Evolutionary conservation across 805 yeast species (phyloP), one percentile per base, ranked within the genome.

Genomic region (Pichia eremophila): DNA sequence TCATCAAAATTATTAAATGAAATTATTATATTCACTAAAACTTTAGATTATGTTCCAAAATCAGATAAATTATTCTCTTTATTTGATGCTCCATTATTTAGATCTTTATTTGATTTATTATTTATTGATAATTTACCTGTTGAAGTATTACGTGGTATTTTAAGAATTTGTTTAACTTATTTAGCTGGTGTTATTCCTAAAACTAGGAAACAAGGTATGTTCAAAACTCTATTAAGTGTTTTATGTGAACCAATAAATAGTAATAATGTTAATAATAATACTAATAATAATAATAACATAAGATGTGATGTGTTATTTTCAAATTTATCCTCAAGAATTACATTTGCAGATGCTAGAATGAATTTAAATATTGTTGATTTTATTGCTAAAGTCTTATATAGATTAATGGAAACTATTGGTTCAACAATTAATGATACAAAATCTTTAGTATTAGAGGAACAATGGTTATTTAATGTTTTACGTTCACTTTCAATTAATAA

Each of bases 11-110:
- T 71, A 51, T 70, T 74, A 43, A 77, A 75, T 58, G 69, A 77
- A 3, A 72, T 79, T 10, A 73, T 74, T 2, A 78, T 78, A 5
- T 61, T 81, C 31, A 75, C 81, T 32, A 76, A 72, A 52, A 64
- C 76, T 28, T 60, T 78, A 40, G 81, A 77, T 40, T 62, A 66
- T 22, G 70, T 74, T 8, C 75, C 78, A 5, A 56, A 54, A 39
- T 59, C 64, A 2, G 63, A 61, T 42, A 36, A 22, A 2, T 45
- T 64, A 32, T 52, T 52, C 39, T 19, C 43, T 2, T 37, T 51
- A 6, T 52, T 64, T 35, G 67, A 63, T 48, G 25, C 51, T 2
- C 44, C 47, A 18, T 44, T 64, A 8, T 61, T 63, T 41, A 46
- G 52, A 17, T 42, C 51, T 8, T 40, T 63, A 22, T 54, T 62